Evolutionary conservation across 2,329 filamentous ascomycete genomes (phyloP), one percentile per base, ranked within the genome.

Genomic region (Cladosporium velox): DNA sequence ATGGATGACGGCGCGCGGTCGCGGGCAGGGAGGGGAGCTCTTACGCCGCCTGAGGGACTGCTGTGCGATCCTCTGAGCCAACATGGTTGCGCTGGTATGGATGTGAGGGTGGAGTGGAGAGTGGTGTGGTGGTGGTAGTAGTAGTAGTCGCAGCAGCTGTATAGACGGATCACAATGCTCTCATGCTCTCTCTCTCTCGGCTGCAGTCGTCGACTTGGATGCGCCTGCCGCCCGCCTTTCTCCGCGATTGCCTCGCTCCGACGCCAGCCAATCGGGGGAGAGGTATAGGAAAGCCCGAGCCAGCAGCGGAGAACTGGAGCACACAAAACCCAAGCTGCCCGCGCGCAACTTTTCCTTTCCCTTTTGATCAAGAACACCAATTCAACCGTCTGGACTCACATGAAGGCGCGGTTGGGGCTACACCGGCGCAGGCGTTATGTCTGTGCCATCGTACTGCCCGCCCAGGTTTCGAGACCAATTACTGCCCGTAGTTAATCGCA

Each of bases 401-500:
- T 73, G 75, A 75, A 76, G 73, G 72, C 69, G 69, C 73, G 73
- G 74, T 65, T 67, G 66, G 69, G 69, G 72, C 70, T 66, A 65
- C 70, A 71, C 34, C 67, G 70, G 66, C 70, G 35, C 67, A 61
- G 70, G 70, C 74, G 73, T 76, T 71, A 69, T 76, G 75, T 69
- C 67, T 63, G 71, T 47, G 78, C 63, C 66, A 66, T 59, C 61
- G 61, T 51, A 63, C 65, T 47, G 68, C 65, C 62, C 47, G 59
- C 55, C 49, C 75, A 77, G 77, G 77, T 79, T 81, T 77, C 77
- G 70, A 80, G 81, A 83, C 74, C 75, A 77, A 82, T 70, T 52
- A 11, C n/a, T 28, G 78, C 80, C 80, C 80, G 82, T 83, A 79
- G 81, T 84, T 84, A 84, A 84, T 84, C 82, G 79, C 82, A 76